These are phyloP conservation scores for Hirsutella rhossiliensis DNA, from an alignment of 2,329 filamentous ascomycete species.

Conservation along the genomic window DNA sequence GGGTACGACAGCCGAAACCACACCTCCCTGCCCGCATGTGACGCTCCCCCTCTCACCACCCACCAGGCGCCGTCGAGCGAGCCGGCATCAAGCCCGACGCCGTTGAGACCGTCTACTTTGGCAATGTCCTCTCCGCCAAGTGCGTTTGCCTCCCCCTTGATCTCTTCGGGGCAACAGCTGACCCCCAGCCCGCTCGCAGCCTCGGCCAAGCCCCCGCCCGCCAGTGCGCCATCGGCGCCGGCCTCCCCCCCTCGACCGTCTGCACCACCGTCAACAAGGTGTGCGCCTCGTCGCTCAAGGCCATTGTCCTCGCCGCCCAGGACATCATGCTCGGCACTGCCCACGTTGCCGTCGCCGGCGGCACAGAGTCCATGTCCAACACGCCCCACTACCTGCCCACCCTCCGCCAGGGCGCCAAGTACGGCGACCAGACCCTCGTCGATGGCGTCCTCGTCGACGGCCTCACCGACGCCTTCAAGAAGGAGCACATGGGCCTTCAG, in stretches of 20 bases:
- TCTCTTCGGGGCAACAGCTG: neutral
- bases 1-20: conserved; percentile 35
- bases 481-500: conserved; percentile 92
- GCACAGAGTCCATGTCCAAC: conserved; percentile 98
- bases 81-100: conserved; percentile 79
- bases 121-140: conserved; percentile 96
- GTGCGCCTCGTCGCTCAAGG: conserved; percentile 90
- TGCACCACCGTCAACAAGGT: conserved; percentile 98
- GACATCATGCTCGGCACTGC: conserved; percentile 97
- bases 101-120: conserved; percentile 94
- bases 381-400: conserved; percentile 87
- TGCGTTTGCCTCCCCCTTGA: conserved; percentile 27
- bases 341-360: conserved; percentile 83
- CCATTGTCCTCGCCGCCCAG: conserved; percentile 86
- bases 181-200: conserved; percentile 36
- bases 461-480: conserved; percentile 86
- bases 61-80: conserved; percentile 63
- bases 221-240: conserved; percentile 83
- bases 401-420: conserved; percentile 81
- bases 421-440: conserved; percentile 77
- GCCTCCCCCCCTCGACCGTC: conserved; percentile 66
- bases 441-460: conserved; percentile 93
- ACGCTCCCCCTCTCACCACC: neutral
- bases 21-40: neutral
- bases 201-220: conserved; percentile 93